Conservation (phyloP, 257 asterid species). For the Anisodus tanguticus region DNA sequence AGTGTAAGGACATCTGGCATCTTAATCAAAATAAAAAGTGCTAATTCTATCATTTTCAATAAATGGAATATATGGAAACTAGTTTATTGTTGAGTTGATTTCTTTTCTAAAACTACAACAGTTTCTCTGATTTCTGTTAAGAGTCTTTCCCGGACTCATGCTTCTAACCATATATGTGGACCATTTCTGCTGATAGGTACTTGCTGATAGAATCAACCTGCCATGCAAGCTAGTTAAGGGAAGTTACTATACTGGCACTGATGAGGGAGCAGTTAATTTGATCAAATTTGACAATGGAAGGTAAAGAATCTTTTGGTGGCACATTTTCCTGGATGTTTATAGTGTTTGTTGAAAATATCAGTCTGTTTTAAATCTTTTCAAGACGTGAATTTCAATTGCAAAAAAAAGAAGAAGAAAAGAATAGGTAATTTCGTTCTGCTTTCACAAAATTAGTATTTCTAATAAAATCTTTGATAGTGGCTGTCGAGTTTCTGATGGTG, state of each 20-base stretch:
- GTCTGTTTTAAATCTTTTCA: neutral
- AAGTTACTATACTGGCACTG: conserved; percentile 97
- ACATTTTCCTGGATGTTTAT: conserved; percentile 2
- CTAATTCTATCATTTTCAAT: neutral
- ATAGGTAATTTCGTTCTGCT: conserved; percentile 8
- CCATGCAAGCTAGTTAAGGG: conserved; percentile 97
- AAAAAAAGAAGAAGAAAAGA: too few relatives aligned
- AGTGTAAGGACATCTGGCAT: conserved; percentile 11
- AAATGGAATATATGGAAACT: neutral
- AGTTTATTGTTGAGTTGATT: neutral
- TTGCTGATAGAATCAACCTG: conserved; percentile 89
- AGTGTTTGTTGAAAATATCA: conserved; percentile 1
- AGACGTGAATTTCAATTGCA: neutral
- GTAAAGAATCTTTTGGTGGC: conserved; percentile 43
- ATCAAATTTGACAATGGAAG: conserved; percentile 91
- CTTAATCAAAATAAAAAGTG: neutral
- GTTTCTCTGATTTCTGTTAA: neutral
- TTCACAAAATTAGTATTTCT: conserved; percentile 14
- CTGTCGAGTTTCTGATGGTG: neutral
- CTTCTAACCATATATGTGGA: conserved; percentile 32
- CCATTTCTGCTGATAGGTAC: conserved; percentile 70
- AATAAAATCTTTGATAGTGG: neutral
- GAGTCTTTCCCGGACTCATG: neutral
- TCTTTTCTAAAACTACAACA: neutral
- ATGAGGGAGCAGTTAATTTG: conserved; percentile 97